Evolutionary conservation across 768 basidiomycete genomes (phyloP).

Genomic region (Hortiboletus campestris): DNA sequence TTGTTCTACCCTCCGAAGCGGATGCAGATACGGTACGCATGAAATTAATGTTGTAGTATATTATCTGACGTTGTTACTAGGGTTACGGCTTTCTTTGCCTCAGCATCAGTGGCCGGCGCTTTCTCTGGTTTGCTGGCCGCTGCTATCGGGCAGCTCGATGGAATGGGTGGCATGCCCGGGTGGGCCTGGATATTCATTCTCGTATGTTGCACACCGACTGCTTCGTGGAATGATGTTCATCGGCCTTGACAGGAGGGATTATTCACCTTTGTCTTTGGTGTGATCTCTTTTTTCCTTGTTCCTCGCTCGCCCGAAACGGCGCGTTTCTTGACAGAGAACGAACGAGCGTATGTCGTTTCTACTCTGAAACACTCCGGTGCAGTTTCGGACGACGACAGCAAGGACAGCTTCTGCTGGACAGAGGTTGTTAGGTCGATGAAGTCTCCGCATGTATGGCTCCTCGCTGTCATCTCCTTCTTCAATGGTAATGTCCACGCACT

Average conservation of each 20-base stretch:
- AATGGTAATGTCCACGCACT: not conserved
- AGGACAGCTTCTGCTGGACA: conserved; percentile 52
- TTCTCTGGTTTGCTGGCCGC: conserved; percentile 62
- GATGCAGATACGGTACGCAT: conserved; percentile 20
- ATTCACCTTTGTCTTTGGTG: conserved; percentile 59
- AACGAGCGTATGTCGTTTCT: conserved; percentile 45
- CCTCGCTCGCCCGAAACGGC: conserved; percentile 43
- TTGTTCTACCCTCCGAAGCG: conserved; percentile 39
- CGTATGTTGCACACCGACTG: conserved; percentile 22
- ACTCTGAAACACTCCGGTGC: conserved; percentile 23
- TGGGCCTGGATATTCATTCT: conserved; percentile 64
- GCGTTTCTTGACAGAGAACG: conserved; percentile 47
- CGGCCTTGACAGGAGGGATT: conserved; percentile 45
- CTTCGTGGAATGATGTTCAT: not conserved
- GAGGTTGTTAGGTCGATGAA: conserved; percentile 50
- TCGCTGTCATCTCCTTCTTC: too few species aligned
- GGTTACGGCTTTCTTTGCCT: conserved; percentile 31
- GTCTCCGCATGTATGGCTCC: conserved; percentile 41
- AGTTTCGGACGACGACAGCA: conserved; percentile 39
- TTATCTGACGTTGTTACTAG: conserved; percentile 19
- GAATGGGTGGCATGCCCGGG: conserved; percentile 45
- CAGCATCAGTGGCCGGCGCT: conserved; percentile 50
- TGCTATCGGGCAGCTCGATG: conserved; percentile 55
- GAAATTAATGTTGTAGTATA: not conserved
- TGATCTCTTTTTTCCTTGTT: conserved; percentile 47